Evolutionary conservation across 106 monocot species (phyloP).

Genomic region (Platanthera guangdongensis): DNA sequence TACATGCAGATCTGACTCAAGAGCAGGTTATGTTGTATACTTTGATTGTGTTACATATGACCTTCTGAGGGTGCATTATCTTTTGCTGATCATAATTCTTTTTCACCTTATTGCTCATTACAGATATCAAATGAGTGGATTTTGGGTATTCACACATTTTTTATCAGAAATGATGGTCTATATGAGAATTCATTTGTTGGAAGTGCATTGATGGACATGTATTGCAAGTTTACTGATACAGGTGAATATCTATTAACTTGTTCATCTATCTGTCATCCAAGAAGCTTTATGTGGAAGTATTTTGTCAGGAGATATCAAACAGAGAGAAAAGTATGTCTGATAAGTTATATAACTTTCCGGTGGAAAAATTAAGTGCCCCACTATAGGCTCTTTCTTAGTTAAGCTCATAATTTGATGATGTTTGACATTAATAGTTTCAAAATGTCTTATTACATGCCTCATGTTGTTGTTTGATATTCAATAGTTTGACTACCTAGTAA

Average conservation of each 20-base stretch:
- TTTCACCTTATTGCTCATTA: too few species aligned
- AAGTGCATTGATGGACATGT: too few species aligned
- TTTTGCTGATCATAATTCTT: too few species aligned
- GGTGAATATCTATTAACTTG: background rate
- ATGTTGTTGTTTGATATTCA: conserved; percentile 30
- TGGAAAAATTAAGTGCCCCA: background rate
- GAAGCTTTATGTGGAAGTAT: background rate
- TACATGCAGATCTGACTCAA: too few species aligned
- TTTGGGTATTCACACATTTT: too few species aligned
- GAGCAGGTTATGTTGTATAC: too few species aligned
- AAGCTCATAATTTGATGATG: background rate
- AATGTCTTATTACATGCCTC: background rate
- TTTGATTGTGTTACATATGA: too few species aligned
- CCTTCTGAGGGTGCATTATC: too few species aligned
- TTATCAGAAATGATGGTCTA: too few species aligned
- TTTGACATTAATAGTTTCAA: background rate
- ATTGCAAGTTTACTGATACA: background rate
- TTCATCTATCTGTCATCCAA: background rate
- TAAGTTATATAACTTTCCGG: background rate
- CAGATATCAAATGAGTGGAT: too few species aligned
- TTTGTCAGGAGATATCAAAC: background rate
- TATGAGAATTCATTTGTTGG: too few species aligned
- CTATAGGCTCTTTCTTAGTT: background rate
- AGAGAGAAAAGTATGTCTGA: background rate
- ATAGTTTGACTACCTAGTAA: background rate